Evolutionary conservation across 495 filamentous ascomycete species (phyloP).

Genomic region (Annulohypoxylon moriforme): DNA sequence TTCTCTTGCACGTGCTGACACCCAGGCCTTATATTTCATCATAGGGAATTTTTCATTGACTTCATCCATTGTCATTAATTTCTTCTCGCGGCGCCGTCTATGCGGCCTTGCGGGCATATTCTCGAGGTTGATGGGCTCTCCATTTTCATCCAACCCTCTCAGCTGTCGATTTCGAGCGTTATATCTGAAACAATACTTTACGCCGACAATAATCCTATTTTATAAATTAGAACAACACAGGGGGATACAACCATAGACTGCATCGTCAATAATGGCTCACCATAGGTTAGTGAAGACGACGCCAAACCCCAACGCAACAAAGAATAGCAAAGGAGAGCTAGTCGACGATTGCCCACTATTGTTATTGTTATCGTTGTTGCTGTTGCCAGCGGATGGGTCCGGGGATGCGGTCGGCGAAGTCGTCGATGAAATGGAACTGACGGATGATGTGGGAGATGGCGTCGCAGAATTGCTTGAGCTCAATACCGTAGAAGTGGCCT

Average conservation of each 20-base stretch:
- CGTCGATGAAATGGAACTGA: slow-evolving; percentile 21
- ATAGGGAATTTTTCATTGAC: slow-evolving; percentile 97
- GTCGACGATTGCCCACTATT: slow-evolving; percentile 62
- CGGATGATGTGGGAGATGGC: slow-evolving; percentile 25
- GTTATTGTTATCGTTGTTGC: slow-evolving; percentile 28
- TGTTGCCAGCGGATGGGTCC: slow-evolving; percentile 26
- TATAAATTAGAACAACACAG: slow-evolving; percentile 49
- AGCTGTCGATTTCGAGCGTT: slow-evolving; percentile 90
- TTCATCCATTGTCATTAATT: slow-evolving; percentile 98
- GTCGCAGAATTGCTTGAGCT: slow-evolving; percentile 10
- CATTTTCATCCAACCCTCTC: slow-evolving; percentile 78
- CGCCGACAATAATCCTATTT: slow-evolving; percentile 96
- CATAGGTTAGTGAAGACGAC: slow-evolving; percentile 99
- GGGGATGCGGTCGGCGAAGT: slow-evolving; percentile 27
- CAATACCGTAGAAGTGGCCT: slow-evolving; percentile 19
- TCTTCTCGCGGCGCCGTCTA: slow-evolving; percentile 90
- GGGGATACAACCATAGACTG: background rate
- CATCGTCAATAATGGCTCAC: slow-evolving; percentile 62
- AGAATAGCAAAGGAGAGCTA: slow-evolving; percentile 93
- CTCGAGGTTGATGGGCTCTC: slow-evolving; percentile 86
- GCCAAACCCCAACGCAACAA: slow-evolving; percentile 96
- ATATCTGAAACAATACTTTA: slow-evolving; percentile 99
- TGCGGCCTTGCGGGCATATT: slow-evolving; percentile 78
- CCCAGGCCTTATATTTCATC: slow-evolving; percentile 96
- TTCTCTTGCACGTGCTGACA: slow-evolving; percentile 81